Evolutionary conservation across 139 green algal species (phyloP).

Genomic region (Chlorella sp.): DNA sequence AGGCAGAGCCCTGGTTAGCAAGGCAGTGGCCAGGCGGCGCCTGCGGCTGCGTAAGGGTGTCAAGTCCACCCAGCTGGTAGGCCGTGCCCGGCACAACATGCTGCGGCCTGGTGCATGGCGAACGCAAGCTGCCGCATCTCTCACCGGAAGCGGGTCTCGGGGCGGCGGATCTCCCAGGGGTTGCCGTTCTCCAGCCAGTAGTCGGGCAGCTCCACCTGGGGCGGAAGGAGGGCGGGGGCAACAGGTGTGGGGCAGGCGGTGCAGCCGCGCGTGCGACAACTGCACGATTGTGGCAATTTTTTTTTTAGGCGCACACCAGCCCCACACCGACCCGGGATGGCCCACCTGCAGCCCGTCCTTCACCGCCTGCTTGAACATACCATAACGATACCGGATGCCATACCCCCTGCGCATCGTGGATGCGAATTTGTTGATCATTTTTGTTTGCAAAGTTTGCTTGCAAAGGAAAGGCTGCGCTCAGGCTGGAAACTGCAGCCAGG

Average conservation of each 20-base stretch:
- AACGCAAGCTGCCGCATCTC: background rate
- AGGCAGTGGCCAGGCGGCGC: no score
- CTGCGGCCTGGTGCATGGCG: no score
- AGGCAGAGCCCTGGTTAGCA: background rate
- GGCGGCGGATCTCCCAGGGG: constrained; percentile 85
- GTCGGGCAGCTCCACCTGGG: constrained; percentile 93
- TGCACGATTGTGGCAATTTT: no score
- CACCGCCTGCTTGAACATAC: constrained; percentile 94
- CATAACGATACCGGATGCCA: constrained; percentile 98
- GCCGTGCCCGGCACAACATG: no score
- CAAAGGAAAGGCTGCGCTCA: no score
- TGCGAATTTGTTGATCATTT: background rate
- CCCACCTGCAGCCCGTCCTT: constrained; percentile 31
- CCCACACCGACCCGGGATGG: no score
- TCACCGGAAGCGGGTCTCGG: constrained; percentile 66
- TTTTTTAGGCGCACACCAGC: no score
- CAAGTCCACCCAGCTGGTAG: no score
- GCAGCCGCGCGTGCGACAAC: no score
- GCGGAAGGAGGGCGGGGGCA: background rate
- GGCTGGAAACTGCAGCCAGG: no score
- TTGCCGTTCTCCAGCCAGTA: constrained; percentile 94
- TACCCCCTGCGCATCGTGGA: constrained; percentile 75
- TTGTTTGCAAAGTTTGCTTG: background rate
- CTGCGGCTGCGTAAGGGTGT: no score
- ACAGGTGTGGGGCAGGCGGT: no score